A percentile compares a stretch with the other conserved stretches of the same genome.
Evolutionary conservation across 148 eudicot genomes (phyloP).

Genomic region (Mesembryanthemum crystallinum): DNA sequence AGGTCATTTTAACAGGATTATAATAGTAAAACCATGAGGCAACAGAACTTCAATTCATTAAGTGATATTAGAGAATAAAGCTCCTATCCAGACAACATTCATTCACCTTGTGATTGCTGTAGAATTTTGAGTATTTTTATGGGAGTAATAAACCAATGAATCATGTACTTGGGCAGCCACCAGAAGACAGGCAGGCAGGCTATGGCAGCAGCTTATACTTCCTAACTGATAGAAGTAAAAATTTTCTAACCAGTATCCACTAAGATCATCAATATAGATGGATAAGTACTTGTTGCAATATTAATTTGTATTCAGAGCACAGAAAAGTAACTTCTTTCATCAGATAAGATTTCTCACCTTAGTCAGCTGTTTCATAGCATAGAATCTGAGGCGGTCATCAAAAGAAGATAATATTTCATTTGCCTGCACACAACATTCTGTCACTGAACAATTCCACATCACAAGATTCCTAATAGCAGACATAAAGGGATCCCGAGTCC

Average conservation of each 20-base stretch:
- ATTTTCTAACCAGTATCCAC: too few relatives aligned
- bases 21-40: not conserved
- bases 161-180: not conserved
- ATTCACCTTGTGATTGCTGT: not conserved
- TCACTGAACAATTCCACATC: conserved; percentile 8
- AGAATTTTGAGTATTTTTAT: too few relatives aligned
- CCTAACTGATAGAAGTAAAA: too few relatives aligned
- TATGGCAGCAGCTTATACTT: not conserved
- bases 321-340: not conserved
- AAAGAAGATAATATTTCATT: conserved; percentile 93
- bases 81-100: not conserved
- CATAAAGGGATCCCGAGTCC: not conserved
- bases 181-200: not conserved
- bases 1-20: not conserved
- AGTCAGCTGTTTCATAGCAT: conserved; percentile 74
- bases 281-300: not conserved
- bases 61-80: not conserved
- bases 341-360: conserved; percentile 52
- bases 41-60: not conserved
- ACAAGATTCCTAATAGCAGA: not conserved
- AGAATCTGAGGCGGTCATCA: conserved; percentile 85
- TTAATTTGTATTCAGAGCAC: not conserved
- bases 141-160: not conserved
- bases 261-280: not conserved
- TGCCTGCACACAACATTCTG: conserved; percentile 49